Percentiles rank a stretch among this genome's conserved stretches.
phyloP scores from a whole-genome alignment of 768 basidiomycete genomes.

The Trametes sanguinea region DNA sequence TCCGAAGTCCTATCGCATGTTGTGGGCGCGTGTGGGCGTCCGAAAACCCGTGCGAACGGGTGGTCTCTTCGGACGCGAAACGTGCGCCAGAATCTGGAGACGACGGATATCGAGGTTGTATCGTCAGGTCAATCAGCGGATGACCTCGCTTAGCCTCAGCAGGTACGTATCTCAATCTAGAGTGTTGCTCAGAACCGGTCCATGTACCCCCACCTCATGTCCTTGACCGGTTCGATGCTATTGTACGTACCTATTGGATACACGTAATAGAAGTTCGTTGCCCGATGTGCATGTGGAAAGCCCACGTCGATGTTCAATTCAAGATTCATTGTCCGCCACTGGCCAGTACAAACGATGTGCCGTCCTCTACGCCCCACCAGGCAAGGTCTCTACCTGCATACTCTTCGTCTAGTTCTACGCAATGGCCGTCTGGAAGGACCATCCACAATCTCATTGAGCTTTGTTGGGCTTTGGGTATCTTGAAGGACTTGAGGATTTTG shows the following conservation, averaged over 20 bases:
- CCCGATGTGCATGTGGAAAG: too few relatives aligned
- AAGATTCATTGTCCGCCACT: background rate
- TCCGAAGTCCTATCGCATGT: background rate
- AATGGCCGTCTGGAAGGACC: conserved; percentile 48
- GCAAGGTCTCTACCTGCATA: conserved; percentile 56
- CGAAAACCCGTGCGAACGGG: conserved; percentile 8
- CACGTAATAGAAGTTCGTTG: background rate
- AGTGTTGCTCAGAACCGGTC: background rate
- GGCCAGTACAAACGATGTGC: conserved; percentile 27
- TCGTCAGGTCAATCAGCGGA: too few relatives aligned
- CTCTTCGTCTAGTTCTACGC: conserved; percentile 48
- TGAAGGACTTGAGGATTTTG: conserved; percentile 59
- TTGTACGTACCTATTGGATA: background rate
- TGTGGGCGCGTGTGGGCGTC: conserved; percentile 20
- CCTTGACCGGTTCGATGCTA: background rate
- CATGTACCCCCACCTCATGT: background rate
- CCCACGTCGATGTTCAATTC: too few relatives aligned
- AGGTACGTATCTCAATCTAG: background rate
- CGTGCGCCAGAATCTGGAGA: too few relatives aligned
- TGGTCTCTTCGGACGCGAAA: too few relatives aligned
- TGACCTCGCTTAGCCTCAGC: too few relatives aligned
- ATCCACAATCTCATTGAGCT: conserved; percentile 54
- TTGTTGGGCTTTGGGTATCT: conserved; percentile 33
- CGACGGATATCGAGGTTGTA: too few relatives aligned
- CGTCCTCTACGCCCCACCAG: conserved; percentile 74